Percentiles rank a stretch among this genome's conserved stretches.
phyloP scores from a whole-genome alignment of 305 asterid genomes.

The Solanum hybrid region DNA sequence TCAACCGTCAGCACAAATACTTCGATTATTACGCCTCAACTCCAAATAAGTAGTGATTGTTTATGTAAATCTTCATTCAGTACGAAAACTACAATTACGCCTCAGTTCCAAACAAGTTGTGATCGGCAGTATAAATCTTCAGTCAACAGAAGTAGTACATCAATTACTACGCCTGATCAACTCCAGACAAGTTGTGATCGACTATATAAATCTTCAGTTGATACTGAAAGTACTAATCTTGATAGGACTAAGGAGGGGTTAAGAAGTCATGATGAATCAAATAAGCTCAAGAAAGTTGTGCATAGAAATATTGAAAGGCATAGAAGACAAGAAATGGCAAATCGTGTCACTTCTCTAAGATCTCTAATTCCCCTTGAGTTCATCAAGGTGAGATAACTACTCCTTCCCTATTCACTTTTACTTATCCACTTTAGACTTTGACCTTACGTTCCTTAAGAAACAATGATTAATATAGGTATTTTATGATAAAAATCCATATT shows the following conservation, averaged over 20 bases:
- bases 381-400: slow-evolving; percentile 17
- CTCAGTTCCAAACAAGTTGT: background rate
- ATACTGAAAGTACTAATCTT: background rate
- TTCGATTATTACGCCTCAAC: background rate
- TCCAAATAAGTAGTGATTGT: background rate
- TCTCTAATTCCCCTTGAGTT: slow-evolving; percentile 24
- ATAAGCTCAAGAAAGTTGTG: slow-evolving; percentile 3
- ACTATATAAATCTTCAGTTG: background rate
- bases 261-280: slow-evolving; percentile 1
- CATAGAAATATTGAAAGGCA: slow-evolving; percentile 21
- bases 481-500: background rate
- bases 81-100: background rate
- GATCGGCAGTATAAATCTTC: background rate
- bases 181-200: background rate
- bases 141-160: background rate
- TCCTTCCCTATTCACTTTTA: background rate
- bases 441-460: background rate
- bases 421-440: background rate
- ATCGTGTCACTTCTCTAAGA: slow-evolving; percentile 20
- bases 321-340: slow-evolving; percentile 25
- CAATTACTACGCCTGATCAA: background rate
- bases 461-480: background rate
- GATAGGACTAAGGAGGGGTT: background rate
- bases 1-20: background rate
- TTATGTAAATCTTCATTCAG: background rate